These are phyloP conservation scores for Lichenothelia convexa DNA, from an alignment of 495 filamentous ascomycete species.

Conservation along the genomic window DNA sequence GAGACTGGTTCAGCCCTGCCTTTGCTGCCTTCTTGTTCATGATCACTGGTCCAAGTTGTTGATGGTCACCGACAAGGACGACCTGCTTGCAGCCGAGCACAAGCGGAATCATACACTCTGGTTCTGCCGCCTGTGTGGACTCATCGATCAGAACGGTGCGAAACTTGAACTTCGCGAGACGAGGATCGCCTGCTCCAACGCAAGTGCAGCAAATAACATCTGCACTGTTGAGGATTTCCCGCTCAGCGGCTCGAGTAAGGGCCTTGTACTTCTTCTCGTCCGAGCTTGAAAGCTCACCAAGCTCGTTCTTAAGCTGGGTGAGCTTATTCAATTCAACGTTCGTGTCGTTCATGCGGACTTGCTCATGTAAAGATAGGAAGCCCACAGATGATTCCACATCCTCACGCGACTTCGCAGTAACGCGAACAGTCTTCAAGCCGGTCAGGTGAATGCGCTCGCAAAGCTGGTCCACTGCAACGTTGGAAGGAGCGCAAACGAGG, in stretches of 20 bases:
- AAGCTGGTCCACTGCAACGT: constrained; percentile 96
- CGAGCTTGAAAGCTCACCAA: constrained; percentile 83
- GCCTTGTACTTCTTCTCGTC: constrained; percentile 98
- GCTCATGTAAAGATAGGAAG: constrained; percentile 87
- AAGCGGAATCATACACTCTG: constrained; percentile 97
- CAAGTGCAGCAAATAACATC: constrained; percentile 99
- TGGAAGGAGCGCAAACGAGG: constrained; percentile 91
- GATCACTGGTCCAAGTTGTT: constrained; percentile 94
- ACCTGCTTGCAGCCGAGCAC: constrained; percentile 97
- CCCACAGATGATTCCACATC: constrained; percentile 94
- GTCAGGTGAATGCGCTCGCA: constrained; percentile 95
- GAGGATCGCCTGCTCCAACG: constrained; percentile 91
- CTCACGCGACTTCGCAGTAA: constrained; percentile 95
- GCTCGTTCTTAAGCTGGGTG: constrained; percentile 74
- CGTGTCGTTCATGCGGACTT: constrained; percentile 92
- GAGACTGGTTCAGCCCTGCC: constrained; percentile 87
- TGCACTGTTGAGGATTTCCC: constrained; percentile 86
- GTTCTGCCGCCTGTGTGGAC: constrained; percentile 96
- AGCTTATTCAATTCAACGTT: constrained; percentile 87
- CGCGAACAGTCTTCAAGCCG: constrained; percentile 87
- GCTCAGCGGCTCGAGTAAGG: constrained; percentile 79
- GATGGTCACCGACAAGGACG: constrained; percentile 93
- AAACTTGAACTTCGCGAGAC: constrained; percentile 92
- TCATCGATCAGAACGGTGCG: constrained; percentile 96
- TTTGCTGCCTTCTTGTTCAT: constrained; percentile 99